A percentile compares a stretch with the other conserved stretches of the same genome.
These are phyloP conservation scores for Streptanthus diversifolius DNA, from an alignment of 345 rosid species.

Conservation along the genomic window DNA sequence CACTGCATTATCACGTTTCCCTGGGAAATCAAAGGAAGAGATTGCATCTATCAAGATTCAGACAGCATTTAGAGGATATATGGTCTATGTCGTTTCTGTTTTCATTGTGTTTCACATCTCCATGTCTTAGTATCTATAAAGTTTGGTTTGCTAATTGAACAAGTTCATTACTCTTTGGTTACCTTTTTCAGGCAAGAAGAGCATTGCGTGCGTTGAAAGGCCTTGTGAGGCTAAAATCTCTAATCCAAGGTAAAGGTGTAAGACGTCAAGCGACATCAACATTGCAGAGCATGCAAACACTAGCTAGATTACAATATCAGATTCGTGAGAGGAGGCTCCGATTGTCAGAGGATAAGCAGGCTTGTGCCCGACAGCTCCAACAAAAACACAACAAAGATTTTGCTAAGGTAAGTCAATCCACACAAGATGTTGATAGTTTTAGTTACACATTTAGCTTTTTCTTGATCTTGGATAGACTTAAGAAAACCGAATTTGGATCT, in stretches of 20 bases:
- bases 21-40: slow-evolving; percentile 64
- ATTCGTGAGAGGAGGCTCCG: slow-evolving; percentile 67
- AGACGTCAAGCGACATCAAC: slow-evolving; percentile 79
- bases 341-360: slow-evolving; percentile 78
- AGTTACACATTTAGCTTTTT: not conserved
- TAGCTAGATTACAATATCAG: slow-evolving; percentile 74
- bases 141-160: not conserved
- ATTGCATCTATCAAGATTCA: slow-evolving; percentile 72
- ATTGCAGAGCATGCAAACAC: slow-evolving; percentile 84
- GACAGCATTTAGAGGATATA: slow-evolving; percentile 67
- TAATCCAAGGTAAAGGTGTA: slow-evolving; percentile 68
- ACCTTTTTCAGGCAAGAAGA: slow-evolving; percentile 61
- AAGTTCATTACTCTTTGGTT: not conserved
- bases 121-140: not conserved
- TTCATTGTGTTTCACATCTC: not conserved
- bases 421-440: not conserved
- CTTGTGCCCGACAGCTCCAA: slow-evolving; percentile 58
- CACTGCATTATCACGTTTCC: slow-evolving; percentile 40
- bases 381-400: slow-evolving; percentile 51
- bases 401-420: slow-evolving; percentile 41
- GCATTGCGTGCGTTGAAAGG: slow-evolving; percentile 88
- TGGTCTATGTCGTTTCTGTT: slow-evolving; percentile 39
- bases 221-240: slow-evolving; percentile 68
- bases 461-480: not conserved
- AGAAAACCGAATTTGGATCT: not conserved